Evolutionary conservation across 2,329 filamentous ascomycete genomes (phyloP).

Genomic region (Claviceps sp.): DNA sequence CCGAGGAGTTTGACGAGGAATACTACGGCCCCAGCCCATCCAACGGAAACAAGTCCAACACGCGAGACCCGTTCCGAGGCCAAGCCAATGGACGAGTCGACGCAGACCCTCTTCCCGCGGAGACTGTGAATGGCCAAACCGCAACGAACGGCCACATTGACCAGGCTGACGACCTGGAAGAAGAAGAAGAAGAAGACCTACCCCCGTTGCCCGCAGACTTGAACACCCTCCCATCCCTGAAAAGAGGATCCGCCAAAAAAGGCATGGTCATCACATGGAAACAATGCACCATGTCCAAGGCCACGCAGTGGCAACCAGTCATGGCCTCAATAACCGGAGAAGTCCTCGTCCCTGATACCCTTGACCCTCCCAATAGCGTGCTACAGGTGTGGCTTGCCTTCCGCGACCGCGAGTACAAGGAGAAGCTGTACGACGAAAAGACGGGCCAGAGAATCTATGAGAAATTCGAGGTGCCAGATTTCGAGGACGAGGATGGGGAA

Average conservation of each 20-base stretch:
- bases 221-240: constrained; percentile 36
- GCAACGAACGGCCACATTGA: background rate
- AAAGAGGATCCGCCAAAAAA: constrained; percentile 30
- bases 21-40: constrained; percentile 17
- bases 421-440: constrained; percentile 48
- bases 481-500: constrained; percentile 34
- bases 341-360: constrained; percentile 38
- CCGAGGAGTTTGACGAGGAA: constrained; percentile 20
- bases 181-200: constrained; percentile 33
- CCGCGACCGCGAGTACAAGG: constrained; percentile 47
- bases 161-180: constrained; percentile 15
- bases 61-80: constrained; percentile 3
- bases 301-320: constrained; percentile 53
- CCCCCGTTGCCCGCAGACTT: constrained; percentile 47
- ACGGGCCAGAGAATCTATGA: constrained; percentile 63
- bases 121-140: background rate
- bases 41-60: constrained; percentile 1
- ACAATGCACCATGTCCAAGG: constrained; percentile 44
- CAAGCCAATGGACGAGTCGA: constrained; percentile 3
- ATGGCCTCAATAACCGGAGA: constrained; percentile 52
- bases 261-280: constrained; percentile 61
- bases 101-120: background rate
- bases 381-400: constrained; percentile 54
- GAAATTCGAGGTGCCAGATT: constrained; percentile 61
- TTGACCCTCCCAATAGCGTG: constrained; percentile 22